Conservation (phyloP, 805 yeast genomes). For the Pichia occidentalis region DNA sequence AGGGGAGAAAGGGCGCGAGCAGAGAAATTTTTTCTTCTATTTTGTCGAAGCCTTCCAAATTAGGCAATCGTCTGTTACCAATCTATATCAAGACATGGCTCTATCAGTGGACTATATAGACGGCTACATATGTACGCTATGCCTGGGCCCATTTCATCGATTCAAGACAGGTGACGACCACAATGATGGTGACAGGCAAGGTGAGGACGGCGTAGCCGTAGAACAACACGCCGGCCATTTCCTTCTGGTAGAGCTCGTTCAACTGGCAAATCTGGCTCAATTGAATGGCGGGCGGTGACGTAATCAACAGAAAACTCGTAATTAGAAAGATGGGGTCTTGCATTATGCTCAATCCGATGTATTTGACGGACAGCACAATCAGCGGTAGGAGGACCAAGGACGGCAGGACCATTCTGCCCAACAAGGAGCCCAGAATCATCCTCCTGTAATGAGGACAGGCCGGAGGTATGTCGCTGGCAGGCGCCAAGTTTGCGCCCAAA, state of each 20-base stretch:
- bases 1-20: no score
- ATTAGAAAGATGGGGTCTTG: slow-evolving; percentile 78
- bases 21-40: no score
- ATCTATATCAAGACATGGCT: no score
- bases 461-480: slow-evolving; percentile 61
- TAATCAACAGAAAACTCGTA: slow-evolving; percentile 67
- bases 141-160: slow-evolving; percentile 35
- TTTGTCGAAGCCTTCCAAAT: no score
- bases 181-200: slow-evolving; percentile 66
- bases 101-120: background rate
- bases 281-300: slow-evolving; percentile 81
- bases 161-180: slow-evolving; percentile 62
- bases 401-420: slow-evolving; percentile 75
- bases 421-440: slow-evolving; percentile 59
- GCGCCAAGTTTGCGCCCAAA: slow-evolving; percentile 71
- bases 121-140: background rate
- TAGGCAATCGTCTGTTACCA: no score
- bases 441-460: slow-evolving; percentile 55
- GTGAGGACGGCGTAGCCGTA: slow-evolving; percentile 79
- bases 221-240: slow-evolving; percentile 75
- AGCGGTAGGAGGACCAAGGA: slow-evolving; percentile 61
- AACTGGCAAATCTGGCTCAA: slow-evolving; percentile 74
- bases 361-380: slow-evolving; percentile 58
- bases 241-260: slow-evolving; percentile 68
- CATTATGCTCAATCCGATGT: slow-evolving; percentile 56